A percentile compares a stretch with the other conserved stretches of the same genome.
phyloP scores from a whole-genome alignment of 495 filamentous ascomycete species.

The Pyronema omphalodes region DNA sequence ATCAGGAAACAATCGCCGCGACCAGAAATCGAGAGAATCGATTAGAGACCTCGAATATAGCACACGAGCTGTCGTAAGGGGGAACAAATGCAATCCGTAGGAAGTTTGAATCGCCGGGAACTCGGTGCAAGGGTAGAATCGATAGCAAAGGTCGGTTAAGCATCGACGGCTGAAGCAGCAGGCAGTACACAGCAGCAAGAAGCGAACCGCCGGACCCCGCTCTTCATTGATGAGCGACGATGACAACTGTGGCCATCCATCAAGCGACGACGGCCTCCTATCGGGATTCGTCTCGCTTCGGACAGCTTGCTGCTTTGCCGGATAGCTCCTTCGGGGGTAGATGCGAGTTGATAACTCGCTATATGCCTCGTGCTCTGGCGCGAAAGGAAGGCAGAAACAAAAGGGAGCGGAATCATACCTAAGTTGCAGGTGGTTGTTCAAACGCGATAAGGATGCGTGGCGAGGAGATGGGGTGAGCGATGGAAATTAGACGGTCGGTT shows the following conservation, averaged over 20 bases:
- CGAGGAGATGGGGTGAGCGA: not conserved
- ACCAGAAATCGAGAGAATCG: not conserved
- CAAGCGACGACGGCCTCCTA: not conserved
- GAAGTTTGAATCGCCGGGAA: not conserved
- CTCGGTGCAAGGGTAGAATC: too few species aligned
- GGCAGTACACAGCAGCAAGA: not conserved
- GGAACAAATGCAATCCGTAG: not conserved
- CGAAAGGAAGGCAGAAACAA: constrained; percentile 1
- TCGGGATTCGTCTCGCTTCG: not conserved
- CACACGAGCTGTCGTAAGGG: not conserved
- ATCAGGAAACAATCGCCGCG: not conserved
- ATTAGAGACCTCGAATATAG: not conserved
- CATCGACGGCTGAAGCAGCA: not conserved
- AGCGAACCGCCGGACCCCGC: constrained; percentile 1
- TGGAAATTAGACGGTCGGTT: not conserved
- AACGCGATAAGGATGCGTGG: not conserved
- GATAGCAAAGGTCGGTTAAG: too few species aligned
- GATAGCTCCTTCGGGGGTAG: not conserved
- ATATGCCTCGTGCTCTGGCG: too few species aligned
- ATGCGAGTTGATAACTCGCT: not conserved
- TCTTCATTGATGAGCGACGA: not conserved
- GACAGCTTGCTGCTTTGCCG: not conserved
- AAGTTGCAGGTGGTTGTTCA: not conserved
- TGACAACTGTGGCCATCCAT: not conserved
- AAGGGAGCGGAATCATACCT: not conserved